Conservation (phyloP, 177 flowering plant species). For the Vitis hybrid region DNA sequence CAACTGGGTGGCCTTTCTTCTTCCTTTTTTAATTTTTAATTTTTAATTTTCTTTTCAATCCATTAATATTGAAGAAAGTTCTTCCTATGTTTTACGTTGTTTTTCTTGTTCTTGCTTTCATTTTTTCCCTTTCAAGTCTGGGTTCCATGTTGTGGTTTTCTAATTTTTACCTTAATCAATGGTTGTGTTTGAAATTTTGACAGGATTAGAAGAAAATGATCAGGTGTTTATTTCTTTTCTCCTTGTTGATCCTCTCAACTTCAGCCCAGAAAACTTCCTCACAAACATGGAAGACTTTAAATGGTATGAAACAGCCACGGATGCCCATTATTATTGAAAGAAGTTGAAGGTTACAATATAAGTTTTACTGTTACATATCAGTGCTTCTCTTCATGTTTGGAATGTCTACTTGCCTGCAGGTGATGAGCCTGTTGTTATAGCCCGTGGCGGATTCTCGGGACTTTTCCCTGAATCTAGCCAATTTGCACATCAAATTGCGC, state of each 20-base stretch:
- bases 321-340: too few relatives aligned
- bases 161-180: neutral
- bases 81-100: too few relatives aligned
- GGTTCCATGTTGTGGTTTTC: neutral
- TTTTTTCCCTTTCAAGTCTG: neutral
- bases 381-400: neutral
- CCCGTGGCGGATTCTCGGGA: slow-evolving; percentile 87
- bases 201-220: slow-evolving; percentile 41
- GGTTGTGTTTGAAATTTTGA: neutral
- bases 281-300: slow-evolving; percentile 51
- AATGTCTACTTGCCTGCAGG: slow-evolving; percentile 40
- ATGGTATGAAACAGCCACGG: slow-evolving; percentile 17
- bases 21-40: neutral
- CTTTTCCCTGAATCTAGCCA: slow-evolving; percentile 70
- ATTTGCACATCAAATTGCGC: slow-evolving; percentile 42
- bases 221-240: slow-evolving; percentile 29
- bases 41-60: too few relatives aligned
- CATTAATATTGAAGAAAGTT: too few relatives aligned
- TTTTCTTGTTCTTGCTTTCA: neutral
- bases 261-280: slow-evolving; percentile 28
- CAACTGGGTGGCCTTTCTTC: neutral
- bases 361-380: too few relatives aligned
- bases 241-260: slow-evolving; percentile 34
- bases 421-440: slow-evolving; percentile 53
- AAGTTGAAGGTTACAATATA: too few relatives aligned